A percentile compares a stretch with the other conserved stretches of the same genome.
These are phyloP conservation scores for Phaeophleospora eucalypticola DNA, from an alignment of 2,329 filamentous ascomycete species.

Conservation along the genomic window DNA sequence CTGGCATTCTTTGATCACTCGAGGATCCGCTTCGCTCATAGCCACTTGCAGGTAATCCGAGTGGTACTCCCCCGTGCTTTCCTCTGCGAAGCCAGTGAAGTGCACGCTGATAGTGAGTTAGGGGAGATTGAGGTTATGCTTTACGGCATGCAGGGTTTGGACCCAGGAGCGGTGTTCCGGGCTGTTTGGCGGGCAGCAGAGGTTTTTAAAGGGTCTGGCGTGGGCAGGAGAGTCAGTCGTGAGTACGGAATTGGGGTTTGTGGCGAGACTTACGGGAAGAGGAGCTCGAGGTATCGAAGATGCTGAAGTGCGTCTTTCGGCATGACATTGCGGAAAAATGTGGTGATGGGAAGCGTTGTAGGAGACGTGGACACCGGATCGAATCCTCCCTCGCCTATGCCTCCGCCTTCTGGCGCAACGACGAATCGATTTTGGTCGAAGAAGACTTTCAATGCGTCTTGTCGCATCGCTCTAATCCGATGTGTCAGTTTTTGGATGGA, in stretches of 20 bases:
- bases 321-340: neutral
- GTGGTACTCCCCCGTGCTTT: neutral
- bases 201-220: too few species aligned
- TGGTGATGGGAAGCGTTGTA: neutral
- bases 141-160: neutral
- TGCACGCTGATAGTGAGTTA: neutral
- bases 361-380: too few species aligned
- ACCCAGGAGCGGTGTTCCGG: neutral
- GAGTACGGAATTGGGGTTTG: neutral
- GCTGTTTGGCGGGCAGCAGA: neutral
- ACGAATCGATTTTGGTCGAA: neutral
- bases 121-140: neutral
- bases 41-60: neutral
- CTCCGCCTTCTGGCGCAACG: neutral
- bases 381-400: neutral
- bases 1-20: neutral
- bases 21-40: neutral
- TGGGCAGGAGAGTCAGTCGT: too few species aligned
- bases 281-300: neutral
- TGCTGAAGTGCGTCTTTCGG: neutral
- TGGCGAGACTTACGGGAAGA: neutral
- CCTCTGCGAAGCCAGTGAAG: neutral
- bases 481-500: too few species aligned
- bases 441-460: neutral
- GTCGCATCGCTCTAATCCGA: neutral